These are phyloP conservation scores for Shiraia bambusicola DNA, from an alignment of 2,329 filamentous ascomycete genomes.

Conservation along the genomic window DNA sequence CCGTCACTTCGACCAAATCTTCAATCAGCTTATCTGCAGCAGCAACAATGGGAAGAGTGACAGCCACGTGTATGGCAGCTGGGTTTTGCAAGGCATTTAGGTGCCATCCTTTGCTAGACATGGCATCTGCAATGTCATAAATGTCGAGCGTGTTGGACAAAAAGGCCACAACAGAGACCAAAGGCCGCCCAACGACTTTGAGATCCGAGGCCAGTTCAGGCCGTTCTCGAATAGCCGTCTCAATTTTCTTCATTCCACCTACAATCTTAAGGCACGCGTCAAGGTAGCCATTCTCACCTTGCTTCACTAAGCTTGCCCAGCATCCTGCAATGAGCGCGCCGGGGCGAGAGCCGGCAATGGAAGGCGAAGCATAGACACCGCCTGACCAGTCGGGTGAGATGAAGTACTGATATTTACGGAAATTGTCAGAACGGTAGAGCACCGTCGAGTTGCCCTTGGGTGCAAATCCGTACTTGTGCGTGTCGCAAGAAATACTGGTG, in stretches of 20 bases:
- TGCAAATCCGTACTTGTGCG: slow-evolving; percentile 98
- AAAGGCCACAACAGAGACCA: slow-evolving; percentile 91
- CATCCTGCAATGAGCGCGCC: slow-evolving; percentile 93
- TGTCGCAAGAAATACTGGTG: slow-evolving; percentile 93
- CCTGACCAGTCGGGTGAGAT: slow-evolving; percentile 93
- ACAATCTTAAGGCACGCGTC: slow-evolving; percentile 86
- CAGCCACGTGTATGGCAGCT: slow-evolving; percentile 88
- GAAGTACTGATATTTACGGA: slow-evolving; percentile 93
- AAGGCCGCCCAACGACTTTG: slow-evolving; percentile 76
- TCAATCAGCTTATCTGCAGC: slow-evolving; percentile 76
- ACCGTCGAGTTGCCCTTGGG: slow-evolving; percentile 96
- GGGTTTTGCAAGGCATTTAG: slow-evolving; percentile 91
- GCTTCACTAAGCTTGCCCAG: slow-evolving; percentile 88
- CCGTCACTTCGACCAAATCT: slow-evolving; percentile 64
- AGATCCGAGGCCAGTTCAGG: slow-evolving; percentile 71
- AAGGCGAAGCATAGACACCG: slow-evolving; percentile 92
- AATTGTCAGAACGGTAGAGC: slow-evolving; percentile 77
- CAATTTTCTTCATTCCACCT: slow-evolving; percentile 79
- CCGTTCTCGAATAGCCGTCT: slow-evolving; percentile 67
- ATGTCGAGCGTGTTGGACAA: slow-evolving; percentile 80
- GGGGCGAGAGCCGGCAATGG: slow-evolving; percentile 86
- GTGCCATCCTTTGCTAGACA: slow-evolving; percentile 87
- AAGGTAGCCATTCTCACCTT: slow-evolving; percentile 86
- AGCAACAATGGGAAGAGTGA: slow-evolving; percentile 81
- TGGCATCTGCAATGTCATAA: slow-evolving; percentile 90